A percentile compares a stretch with the other conserved stretches of the same genome.
Conservation (phyloP, 2,329 filamentous ascomycete genomes). For the Phialophora tarda region DNA sequence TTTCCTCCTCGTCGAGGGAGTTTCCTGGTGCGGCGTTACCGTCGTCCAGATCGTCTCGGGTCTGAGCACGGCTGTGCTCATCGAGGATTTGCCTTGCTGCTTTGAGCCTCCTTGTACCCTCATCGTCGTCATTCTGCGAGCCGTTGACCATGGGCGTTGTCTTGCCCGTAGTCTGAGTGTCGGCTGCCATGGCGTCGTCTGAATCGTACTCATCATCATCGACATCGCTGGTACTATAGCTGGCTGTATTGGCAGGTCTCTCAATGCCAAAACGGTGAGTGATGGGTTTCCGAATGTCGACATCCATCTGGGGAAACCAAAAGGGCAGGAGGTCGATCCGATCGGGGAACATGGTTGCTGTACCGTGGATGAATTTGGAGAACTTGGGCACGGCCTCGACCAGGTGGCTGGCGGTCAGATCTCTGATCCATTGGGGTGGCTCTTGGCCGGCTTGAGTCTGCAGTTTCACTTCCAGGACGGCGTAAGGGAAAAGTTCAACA, state of each 20-base stretch:
- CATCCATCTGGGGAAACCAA: conserved; percentile 98
- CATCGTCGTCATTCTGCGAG: conserved; percentile 42
- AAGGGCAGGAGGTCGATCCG: conserved; percentile 90
- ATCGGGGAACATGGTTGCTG: conserved; percentile 81
- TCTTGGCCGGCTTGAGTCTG: conserved; percentile 96
- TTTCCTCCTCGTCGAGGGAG: conserved; percentile 78
- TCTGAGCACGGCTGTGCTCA: conserved; percentile 52
- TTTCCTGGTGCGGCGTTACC: conserved; percentile 47
- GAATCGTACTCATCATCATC: conserved; percentile 73
- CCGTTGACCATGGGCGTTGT: conserved; percentile 42
- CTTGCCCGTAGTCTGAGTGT: conserved; percentile 38
- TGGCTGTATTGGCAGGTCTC: conserved; percentile 74
- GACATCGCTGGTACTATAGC: conserved; percentile 76
- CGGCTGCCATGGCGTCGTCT: conserved; percentile 59
- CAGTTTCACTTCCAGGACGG: conserved; percentile 94
- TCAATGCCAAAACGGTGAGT: conserved; percentile 91
- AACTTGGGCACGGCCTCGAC: conserved; percentile 99
- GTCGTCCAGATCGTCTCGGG: conserved; percentile 46
- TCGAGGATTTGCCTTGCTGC: conserved; percentile 58
- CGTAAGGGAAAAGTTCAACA: conserved; percentile 91
- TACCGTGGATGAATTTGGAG: conserved; percentile 98
- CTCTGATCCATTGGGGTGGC: conserved; percentile 93
- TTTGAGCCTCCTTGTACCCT: conserved; percentile 53
- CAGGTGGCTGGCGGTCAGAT: conserved; percentile 88
- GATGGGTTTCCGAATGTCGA: conserved; percentile 92